Base-by-base conservation (phyloP, 1,139 yeast species). In the Hyphopichia burtonii region DNA sequence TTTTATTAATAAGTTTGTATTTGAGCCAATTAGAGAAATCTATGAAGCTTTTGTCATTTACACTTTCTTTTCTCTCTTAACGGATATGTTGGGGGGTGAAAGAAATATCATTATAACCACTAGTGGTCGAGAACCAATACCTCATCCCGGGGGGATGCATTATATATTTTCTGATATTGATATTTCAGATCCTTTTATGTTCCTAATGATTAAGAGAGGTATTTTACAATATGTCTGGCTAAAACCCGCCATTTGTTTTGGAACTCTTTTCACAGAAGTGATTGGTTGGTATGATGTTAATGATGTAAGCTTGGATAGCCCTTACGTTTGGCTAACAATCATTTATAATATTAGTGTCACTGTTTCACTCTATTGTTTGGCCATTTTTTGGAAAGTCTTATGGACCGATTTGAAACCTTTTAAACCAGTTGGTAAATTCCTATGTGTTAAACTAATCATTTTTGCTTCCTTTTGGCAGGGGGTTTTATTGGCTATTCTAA, bases 381-480 rank as follows among this genome's bases (percentile, higher is more conserved):
- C 96, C 0, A 68, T 91, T 40, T 93, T 93, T 61, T 93, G 99
- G 99, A 85, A 82, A 56, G 87, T 95, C 48, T 68, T 93, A 16
- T 82, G 87, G 68, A 65, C 61, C 7, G 98, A 91, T 53, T 72
- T 93, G 52, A 74, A 71, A 42, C 90, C 87, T 0, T 91, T 85
- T 65, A 77, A 87, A 41, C 98, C 98, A 2, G 82, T 93, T 72
- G 91, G 96, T 9, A 94, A 94, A 62, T 93, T 93, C 59, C 63
- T 94, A 36, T 90, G 97, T 66, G 96, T 93, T 41, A 93, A 93
- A 60, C 74, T 90, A 50, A 88, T 93, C 44, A 91, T 94, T 43
- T 93, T 93, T 71, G 97, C 96, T 31, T 87, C 96, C 15, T 93
- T 90, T 61, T 93, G 99, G 99, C 99, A 93, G 60, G 93, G 96